Conservation (phyloP, 1,139 yeast species). For the Candida gigantensis region DNA sequence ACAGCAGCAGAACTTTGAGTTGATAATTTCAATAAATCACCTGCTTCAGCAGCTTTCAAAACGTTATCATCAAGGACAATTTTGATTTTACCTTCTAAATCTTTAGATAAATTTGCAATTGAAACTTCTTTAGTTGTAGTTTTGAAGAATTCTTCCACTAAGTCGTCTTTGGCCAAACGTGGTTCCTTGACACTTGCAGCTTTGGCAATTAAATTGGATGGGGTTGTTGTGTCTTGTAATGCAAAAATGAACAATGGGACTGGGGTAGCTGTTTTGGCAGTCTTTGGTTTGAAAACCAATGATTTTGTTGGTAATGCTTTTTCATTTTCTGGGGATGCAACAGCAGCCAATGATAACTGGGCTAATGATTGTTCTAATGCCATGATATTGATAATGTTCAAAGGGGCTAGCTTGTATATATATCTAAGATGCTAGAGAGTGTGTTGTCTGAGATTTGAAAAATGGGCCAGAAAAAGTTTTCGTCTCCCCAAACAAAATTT, state of each 20-base stretch:
- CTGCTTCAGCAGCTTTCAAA: constrained; percentile 33
- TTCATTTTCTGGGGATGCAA: constrained; percentile 37
- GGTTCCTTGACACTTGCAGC: constrained; percentile 81
- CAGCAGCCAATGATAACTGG: constrained; percentile 53
- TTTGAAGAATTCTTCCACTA: constrained; percentile 66
- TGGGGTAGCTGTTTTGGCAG: constrained; percentile 80
- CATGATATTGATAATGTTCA: no score
- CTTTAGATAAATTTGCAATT: constrained; percentile 55
- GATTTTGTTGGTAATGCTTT: constrained; percentile 60
- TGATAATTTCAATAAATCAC: constrained; percentile 55
- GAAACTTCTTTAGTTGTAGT: constrained; percentile 67
- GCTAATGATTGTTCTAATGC: constrained; percentile 63
- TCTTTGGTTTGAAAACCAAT: constrained; percentile 87
- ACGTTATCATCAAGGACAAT: constrained; percentile 65
- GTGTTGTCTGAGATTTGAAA: no score
- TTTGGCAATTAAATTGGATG: constrained; percentile 63
- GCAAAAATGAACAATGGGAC: constrained; percentile 84
- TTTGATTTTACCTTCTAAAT: constrained; percentile 63
- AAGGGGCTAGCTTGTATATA: no score
- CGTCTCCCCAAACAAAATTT: no score
- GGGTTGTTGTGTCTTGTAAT: constrained; percentile 67
- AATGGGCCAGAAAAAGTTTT: no score
- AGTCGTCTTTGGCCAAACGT: constrained; percentile 81
- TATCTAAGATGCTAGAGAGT: no score
- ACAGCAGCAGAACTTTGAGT: constrained; percentile 61